Percentiles rank a stretch among this genome's conserved stretches.
These are phyloP conservation scores for Monascus purpureus DNA, from an alignment of 495 filamentous ascomycete species.

Conservation along the genomic window DNA sequence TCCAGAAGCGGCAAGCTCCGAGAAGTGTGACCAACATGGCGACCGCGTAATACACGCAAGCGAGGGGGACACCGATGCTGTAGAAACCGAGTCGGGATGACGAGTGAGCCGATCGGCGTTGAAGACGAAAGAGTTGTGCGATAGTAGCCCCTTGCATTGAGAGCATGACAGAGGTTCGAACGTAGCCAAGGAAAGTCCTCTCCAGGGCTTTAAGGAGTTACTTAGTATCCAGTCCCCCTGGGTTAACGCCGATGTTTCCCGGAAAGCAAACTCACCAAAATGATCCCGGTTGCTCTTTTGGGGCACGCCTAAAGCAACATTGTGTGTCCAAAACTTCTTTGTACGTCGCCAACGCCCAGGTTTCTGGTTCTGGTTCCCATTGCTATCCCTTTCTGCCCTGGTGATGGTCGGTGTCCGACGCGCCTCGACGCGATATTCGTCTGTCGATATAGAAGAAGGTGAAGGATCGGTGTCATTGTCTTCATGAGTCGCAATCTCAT, in stretches of 20 bases:
- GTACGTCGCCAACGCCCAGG: constrained; percentile 10
- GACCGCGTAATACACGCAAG: constrained; percentile 40
- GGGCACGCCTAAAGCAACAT: constrained; percentile 27
- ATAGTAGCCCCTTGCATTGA: constrained; percentile 52
- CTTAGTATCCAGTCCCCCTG: too few species aligned
- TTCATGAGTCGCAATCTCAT: constrained; percentile 18
- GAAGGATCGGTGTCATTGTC: constrained; percentile 11
- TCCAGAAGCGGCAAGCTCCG: constrained; percentile 54
- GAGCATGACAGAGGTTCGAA: constrained; percentile 56
- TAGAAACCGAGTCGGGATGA: constrained; percentile 39
- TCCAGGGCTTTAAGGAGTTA: constrained; percentile 54
- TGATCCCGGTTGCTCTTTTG: constrained; percentile 34
- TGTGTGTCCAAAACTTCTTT: constrained; percentile 22
- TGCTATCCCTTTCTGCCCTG: constrained; percentile 4
- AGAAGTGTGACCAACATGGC: constrained; percentile 43
- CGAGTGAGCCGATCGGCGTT: constrained; percentile 29
- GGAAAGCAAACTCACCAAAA: constrained; percentile 22
- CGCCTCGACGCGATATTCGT: constrained; percentile 19
- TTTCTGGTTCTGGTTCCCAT: constrained; percentile 6
- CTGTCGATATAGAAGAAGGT: constrained; percentile 19
- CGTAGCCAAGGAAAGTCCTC: constrained; percentile 65
- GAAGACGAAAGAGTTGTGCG: constrained; percentile 58
- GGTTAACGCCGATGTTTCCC: too few species aligned
- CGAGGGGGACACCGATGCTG: constrained; percentile 50
- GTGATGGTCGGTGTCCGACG: constrained; percentile 14